Percentiles rank a stretch among this genome's conserved stretches.
Evolutionary conservation across 352 stramenopile species (phyloP).

Genomic region (Phytophthora aleatoria): DNA sequence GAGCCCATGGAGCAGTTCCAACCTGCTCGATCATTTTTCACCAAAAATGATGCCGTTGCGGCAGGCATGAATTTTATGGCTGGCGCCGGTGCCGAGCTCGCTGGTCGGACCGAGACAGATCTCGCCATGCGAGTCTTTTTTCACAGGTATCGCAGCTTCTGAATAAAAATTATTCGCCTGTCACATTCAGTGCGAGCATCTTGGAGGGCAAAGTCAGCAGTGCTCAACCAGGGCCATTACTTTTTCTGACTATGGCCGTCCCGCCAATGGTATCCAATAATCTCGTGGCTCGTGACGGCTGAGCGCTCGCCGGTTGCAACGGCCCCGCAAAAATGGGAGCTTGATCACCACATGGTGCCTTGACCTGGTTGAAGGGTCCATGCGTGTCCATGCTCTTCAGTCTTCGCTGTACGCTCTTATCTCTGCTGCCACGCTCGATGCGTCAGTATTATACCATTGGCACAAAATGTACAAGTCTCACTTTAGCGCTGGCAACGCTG

Average conservation of each 20-base stretch:
- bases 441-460: neutral
- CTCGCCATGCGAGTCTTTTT: conserved; percentile 9
- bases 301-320: neutral
- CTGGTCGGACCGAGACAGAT: conserved; percentile 8
- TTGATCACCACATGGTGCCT: conserved; percentile 10
- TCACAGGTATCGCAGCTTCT: conserved; percentile 23
- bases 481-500: neutral
- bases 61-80: conserved; percentile 10
- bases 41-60: conserved; percentile 10
- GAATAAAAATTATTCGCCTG: conserved; percentile 5
- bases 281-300: conserved; percentile 4
- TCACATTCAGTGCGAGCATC: conserved; percentile 7
- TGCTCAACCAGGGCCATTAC: neutral
- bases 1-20: conserved; percentile 3
- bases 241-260: conserved; percentile 1
- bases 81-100: conserved; percentile 1
- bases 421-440: conserved; percentile 1
- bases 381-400: conserved; percentile 14
- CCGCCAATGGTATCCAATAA: conserved; percentile 14
- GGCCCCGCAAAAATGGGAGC: conserved; percentile 9
- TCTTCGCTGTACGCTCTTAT: conserved; percentile 6
- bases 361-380: conserved; percentile 12
- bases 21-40: conserved; percentile 12
- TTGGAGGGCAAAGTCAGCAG: neutral
- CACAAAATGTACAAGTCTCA: neutral